Evolutionary conservation across 2,329 filamentous ascomycete genomes (phyloP).

Genomic region (Hypoxylon rubiginosum): DNA sequence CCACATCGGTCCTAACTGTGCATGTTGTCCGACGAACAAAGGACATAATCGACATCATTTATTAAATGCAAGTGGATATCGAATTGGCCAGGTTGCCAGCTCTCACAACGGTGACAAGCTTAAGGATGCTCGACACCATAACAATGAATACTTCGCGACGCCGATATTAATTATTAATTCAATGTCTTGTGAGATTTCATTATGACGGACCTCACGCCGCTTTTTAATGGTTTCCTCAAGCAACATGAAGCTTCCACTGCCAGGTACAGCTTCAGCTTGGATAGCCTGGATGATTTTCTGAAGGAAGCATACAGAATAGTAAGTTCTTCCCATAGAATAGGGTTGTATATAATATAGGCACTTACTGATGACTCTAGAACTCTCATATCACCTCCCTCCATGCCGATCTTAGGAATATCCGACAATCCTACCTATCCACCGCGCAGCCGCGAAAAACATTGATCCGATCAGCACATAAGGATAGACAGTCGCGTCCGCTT

Average conservation of each 20-base stretch:
- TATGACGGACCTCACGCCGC: slow-evolving; percentile 74
- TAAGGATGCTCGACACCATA: slow-evolving; percentile 12
- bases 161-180: slow-evolving; percentile 3
- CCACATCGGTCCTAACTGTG: slow-evolving; percentile 32
- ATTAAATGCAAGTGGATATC: slow-evolving; percentile 8
- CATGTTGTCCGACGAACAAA: slow-evolving; percentile 17
- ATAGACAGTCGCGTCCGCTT: slow-evolving; percentile 67
- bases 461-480: slow-evolving; percentile 59
- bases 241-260: slow-evolving; percentile 67
- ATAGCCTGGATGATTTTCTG: slow-evolving; percentile 84
- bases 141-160: slow-evolving; percentile 16
- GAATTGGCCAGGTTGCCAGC: slow-evolving; percentile 41
- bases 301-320: slow-evolving; percentile 96
- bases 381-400: slow-evolving; percentile 86
- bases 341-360: neutral
- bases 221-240: slow-evolving; percentile 77
- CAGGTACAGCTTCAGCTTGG: slow-evolving; percentile 58
- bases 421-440: slow-evolving; percentile 91
- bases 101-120: slow-evolving; percentile 13
- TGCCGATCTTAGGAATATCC: slow-evolving; percentile 83
- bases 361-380: slow-evolving; percentile 65
- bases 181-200: slow-evolving; percentile 1
- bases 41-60: slow-evolving; percentile 16
- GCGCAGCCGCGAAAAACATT: slow-evolving; percentile 73
- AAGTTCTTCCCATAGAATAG: slow-evolving; percentile 51